Base-by-base conservation (phyloP, 495 filamentous ascomycete species). In the Hypoxylon lienhwacheense region DNA sequence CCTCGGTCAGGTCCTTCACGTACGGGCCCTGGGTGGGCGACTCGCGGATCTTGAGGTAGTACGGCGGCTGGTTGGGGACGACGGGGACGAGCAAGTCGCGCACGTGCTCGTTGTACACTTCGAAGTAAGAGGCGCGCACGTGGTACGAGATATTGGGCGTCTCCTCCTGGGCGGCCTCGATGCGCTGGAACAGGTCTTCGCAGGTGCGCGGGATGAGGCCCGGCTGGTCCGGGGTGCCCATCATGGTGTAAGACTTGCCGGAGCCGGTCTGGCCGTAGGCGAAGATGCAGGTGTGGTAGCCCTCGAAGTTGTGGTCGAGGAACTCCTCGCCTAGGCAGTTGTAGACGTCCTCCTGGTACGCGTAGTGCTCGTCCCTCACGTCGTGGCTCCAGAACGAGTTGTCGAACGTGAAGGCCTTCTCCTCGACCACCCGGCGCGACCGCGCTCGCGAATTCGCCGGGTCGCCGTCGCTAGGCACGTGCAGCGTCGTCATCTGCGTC, bases 21-120 rank as follows among this genome's bases (percentile, higher is more conserved):
- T 99, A 97, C n/a, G 95, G 91, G 0, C 95, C 95, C 64, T 97
- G 93, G 12, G 84, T 88, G 10, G 89, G 90, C 10, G 90, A 96
- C 72, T 99, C 93, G 42, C 95, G 86, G 68, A 99, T 95, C 66
- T 96, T 97, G 47, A 99, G 88, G 66, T 97, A 97, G 66, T 95
- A 85, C 1, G 92, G 88, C 2, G 87, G 78, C 53, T 87, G 84
- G 45, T 80, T 84, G 22, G 75, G 73, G 15, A 79, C 69, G n/a
- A 80, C 74, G 31, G 91, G 88, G 1, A 90, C 88, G 34, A 99
- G 80, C 1, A 99, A 79, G 68, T 99, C 93, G 43, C 93, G 87
- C 24, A 97, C 95, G 72, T 99, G 93, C 71, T 99, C 93, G 70
- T 99, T 99, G 78, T 99, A 97, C 55, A 99, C 91, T 70, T 99